Evolutionary conservation across 352 stramenopile genomes (phyloP).

Genomic region (Pelagophyceae sp.): DNA sequence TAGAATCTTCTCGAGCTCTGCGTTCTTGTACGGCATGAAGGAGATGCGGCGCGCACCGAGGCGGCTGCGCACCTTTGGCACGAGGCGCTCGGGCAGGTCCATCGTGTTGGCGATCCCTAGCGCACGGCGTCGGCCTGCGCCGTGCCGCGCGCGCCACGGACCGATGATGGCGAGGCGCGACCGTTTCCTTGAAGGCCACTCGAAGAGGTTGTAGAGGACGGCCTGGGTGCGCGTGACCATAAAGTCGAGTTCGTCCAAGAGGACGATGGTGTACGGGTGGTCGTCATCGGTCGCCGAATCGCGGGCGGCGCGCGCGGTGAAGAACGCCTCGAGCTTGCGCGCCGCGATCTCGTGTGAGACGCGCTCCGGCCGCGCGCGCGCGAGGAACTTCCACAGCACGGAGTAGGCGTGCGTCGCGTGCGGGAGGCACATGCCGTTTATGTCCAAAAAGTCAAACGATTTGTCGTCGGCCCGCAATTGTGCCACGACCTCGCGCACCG

Average conservation of each 20-base stretch:
- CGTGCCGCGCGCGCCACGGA: not conserved
- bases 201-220: slow-evolving; percentile 70
- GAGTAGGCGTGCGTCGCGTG: slow-evolving; percentile 61
- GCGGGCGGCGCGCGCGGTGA: slow-evolving; percentile 14
- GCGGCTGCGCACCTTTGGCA: slow-evolving; percentile 50
- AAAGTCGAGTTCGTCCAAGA: slow-evolving; percentile 72
- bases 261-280: slow-evolving; percentile 42
- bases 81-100: slow-evolving; percentile 58
- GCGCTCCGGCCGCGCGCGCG: slow-evolving; percentile 29
- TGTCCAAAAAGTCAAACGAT: slow-evolving; percentile 43
- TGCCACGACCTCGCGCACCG: slow-evolving; percentile 48
- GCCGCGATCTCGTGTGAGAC: slow-evolving; percentile 34
- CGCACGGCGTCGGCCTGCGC: not conserved
- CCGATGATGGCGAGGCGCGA: slow-evolving; percentile 53
- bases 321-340: slow-evolving; percentile 19
- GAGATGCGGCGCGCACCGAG: slow-evolving; percentile 34
- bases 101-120: slow-evolving; percentile 65
- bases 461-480: slow-evolving; percentile 30
- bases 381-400: slow-evolving; percentile 54
- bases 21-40: slow-evolving; percentile 34
- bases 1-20: slow-evolving; percentile 35
- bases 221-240: slow-evolving; percentile 62
- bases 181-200: slow-evolving; percentile 53
- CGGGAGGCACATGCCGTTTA: slow-evolving; percentile 65
- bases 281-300: slow-evolving; percentile 11